Evolutionary conservation across 345 rosid genomes (phyloP).

Genomic region (Fremontodendron californicum): DNA sequence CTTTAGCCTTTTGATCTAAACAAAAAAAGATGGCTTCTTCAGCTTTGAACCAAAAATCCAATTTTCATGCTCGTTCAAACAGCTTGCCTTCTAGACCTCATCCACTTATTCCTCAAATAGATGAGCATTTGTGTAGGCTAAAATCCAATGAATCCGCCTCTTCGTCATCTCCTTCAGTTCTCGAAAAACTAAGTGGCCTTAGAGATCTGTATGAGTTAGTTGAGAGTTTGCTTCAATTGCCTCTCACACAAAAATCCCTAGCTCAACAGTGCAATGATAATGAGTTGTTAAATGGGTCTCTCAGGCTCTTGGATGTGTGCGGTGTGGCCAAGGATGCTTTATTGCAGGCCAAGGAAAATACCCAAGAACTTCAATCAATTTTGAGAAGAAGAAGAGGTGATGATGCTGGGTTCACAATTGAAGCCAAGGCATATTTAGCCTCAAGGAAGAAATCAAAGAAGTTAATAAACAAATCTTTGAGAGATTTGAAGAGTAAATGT

Average conservation of each 20-base stretch:
- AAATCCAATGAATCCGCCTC: not conserved
- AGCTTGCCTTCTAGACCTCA: not conserved
- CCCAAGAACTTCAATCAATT: constrained; percentile 22
- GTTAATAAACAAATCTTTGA: not conserved
- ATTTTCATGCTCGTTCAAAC: constrained; percentile 1
- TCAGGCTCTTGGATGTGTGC: not conserved
- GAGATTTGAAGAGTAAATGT: not conserved
- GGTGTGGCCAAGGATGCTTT: constrained; percentile 23
- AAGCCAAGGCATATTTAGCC: not conserved
- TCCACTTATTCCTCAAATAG: not conserved
- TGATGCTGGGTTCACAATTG: not conserved
- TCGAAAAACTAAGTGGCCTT: not conserved
- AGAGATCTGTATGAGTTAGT: constrained; percentile 5
- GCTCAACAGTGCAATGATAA: not conserved
- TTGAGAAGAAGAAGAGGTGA: constrained; percentile 12
- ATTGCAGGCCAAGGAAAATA: constrained; percentile 21
- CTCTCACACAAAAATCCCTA: not conserved
- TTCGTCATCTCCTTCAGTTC: not conserved
- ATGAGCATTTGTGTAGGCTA: not conserved
- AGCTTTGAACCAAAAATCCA: not conserved
- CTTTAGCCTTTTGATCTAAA: not conserved
- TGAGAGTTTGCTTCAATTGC: not conserved
- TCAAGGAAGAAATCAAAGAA: not conserved
- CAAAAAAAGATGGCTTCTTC: not conserved
- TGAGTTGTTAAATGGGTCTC: not conserved